Evolutionary conservation across 352 stramenopile species (phyloP).

Genomic region (Phytopythium aichiense): DNA sequence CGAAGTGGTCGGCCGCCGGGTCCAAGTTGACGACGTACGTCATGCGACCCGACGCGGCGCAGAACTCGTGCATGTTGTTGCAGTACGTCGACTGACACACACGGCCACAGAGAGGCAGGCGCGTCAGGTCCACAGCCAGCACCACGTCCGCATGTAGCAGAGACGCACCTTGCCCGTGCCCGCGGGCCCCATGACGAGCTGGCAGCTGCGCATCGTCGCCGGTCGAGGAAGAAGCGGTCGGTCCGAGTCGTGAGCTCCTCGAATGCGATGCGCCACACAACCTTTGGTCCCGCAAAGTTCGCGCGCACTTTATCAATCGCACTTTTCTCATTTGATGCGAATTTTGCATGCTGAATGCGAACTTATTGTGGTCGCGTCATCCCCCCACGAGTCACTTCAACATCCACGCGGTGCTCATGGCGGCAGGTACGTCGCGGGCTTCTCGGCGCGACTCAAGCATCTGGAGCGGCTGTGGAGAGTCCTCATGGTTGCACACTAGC

Average conservation of each 20-base stretch:
- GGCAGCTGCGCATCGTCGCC: constrained; percentile 78
- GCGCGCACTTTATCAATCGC: background rate
- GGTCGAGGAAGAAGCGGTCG: background rate
- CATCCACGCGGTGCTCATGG: no score
- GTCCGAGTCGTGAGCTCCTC: background rate
- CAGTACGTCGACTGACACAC: constrained; percentile 87
- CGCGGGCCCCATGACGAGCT: constrained; percentile 90
- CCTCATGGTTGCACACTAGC: no score
- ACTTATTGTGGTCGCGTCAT: no score
- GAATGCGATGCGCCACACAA: background rate
- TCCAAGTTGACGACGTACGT: constrained; percentile 97
- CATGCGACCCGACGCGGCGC: constrained; percentile 74
- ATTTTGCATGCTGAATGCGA: no score
- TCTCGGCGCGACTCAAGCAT: no score
- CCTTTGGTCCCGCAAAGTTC: background rate
- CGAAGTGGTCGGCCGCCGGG: constrained; percentile 90
- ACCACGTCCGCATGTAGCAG: background rate
- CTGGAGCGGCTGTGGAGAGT: no score
- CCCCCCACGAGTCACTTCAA: no score
- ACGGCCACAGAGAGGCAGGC: background rate
- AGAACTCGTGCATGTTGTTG: constrained; percentile 93
- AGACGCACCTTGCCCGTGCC: constrained; percentile 86
- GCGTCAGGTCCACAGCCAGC: background rate
- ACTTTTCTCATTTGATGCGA: no score
- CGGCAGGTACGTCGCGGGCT: no score